Evolutionary conservation across 345 rosid genomes (phyloP).

Genomic region (Carallia pectinifolia): DNA sequence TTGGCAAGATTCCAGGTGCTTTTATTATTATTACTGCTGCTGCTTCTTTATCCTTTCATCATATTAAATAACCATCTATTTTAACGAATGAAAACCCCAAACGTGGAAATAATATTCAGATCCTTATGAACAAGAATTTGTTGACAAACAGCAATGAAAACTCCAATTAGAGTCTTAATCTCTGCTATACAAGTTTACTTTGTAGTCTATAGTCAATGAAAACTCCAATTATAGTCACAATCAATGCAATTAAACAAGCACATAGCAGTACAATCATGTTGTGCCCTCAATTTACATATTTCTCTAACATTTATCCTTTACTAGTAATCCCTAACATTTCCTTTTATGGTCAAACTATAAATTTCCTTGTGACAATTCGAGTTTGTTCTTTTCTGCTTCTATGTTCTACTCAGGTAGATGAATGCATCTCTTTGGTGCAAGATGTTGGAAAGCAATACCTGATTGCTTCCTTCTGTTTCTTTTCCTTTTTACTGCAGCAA

Average conservation of each 20-base stretch:
- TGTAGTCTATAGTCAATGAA: too few species aligned
- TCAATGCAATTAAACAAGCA: not conserved
- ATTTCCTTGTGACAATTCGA: not conserved
- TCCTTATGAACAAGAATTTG: too few species aligned
- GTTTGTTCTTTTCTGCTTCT: not conserved
- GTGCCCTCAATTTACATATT: not conserved
- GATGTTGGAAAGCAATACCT: constrained; percentile 16
- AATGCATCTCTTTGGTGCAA: constrained; percentile 1
- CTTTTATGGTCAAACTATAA: not conserved
- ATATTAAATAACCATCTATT: too few species aligned
- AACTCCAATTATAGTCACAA: too few species aligned
- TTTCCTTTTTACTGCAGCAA: constrained; percentile 53
- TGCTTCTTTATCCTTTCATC: not conserved
- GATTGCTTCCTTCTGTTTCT: constrained; percentile 13
- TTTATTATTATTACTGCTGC: constrained; percentile 12
- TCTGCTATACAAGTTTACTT: too few species aligned
- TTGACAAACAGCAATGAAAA: too few species aligned
- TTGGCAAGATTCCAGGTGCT: constrained; percentile 98
- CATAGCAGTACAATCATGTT: not conserved
- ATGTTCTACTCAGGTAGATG: not conserved
- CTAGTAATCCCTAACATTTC: not conserved
- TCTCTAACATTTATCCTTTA: not conserved
- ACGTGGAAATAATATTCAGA: too few species aligned
- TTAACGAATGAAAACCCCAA: too few species aligned
- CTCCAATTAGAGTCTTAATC: too few species aligned